Conservation (phyloP, 495 filamentous ascomycete species). For the Tuber aestivum region DNA sequence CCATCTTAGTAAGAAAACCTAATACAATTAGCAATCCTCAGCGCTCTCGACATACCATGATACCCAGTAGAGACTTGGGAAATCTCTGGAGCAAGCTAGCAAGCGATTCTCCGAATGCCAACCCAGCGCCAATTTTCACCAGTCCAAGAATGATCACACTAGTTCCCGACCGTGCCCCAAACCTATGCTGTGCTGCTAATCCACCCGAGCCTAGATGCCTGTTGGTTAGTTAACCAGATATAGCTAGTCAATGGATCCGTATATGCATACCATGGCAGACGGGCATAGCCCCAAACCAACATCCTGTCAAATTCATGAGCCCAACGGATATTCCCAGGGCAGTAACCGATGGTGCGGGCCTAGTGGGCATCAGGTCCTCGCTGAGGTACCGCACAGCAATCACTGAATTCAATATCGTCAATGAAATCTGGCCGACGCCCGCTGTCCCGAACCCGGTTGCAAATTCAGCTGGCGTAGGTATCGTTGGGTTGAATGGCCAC, state of each 20-base stretch:
- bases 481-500: conserved; percentile 39
- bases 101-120: conserved; percentile 65
- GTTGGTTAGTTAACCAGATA: background rate
- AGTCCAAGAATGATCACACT: conserved; percentile 72
- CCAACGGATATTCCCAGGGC: conserved; percentile 73
- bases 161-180: conserved; percentile 80
- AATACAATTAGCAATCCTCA: background rate
- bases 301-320: conserved; percentile 72
- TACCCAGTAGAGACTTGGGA: conserved; percentile 65
- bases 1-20: conserved; percentile 1
- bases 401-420: conserved; percentile 86
- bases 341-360: conserved; percentile 61
- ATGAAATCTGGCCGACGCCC: conserved; percentile 76
- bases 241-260: background rate
- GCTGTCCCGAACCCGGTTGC: conserved; percentile 51
- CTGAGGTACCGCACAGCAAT: conserved; percentile 75
- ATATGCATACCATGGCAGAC: conserved; percentile 68
- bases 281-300: conserved; percentile 92
- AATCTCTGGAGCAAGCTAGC: conserved; percentile 62
- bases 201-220: conserved; percentile 59
- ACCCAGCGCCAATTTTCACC: conserved; percentile 67
- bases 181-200: conserved; percentile 79
- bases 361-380: conserved; percentile 63
- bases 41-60: conserved; percentile 54
- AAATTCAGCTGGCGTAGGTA: conserved; percentile 45